phyloP scores from a whole-genome alignment of 2,329 filamentous ascomycete species.

The Claviceps capensis region DNA sequence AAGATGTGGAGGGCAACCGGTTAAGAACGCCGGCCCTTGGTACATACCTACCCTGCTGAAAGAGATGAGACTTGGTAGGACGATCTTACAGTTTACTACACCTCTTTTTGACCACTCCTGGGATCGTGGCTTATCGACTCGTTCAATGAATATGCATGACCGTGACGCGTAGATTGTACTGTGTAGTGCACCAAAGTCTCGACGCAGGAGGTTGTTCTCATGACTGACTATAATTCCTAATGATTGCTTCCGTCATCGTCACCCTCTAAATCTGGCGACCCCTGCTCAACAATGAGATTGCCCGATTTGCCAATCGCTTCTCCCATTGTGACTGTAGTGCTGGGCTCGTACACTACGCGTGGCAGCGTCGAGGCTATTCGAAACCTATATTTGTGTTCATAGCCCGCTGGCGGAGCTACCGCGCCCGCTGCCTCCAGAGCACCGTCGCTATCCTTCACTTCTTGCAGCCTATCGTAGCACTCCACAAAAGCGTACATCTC shows the following conservation, averaged over 20 bases:
- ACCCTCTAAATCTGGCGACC: slow-evolving; percentile 21
- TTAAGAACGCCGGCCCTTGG: too few relatives aligned
- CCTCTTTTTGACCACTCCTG: too few relatives aligned
- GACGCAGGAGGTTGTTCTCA: neutral
- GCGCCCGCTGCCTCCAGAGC: neutral
- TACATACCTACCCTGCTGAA: too few relatives aligned
- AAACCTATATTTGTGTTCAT: slow-evolving; percentile 75
- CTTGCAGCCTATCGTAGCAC: slow-evolving; percentile 56
- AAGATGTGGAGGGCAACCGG: too few relatives aligned
- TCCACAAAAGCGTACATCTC: slow-evolving; percentile 95
- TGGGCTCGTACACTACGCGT: slow-evolving; percentile 62
- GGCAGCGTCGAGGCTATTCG: slow-evolving; percentile 76
- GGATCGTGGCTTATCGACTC: too few relatives aligned
- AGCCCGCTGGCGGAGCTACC: slow-evolving; percentile 22
- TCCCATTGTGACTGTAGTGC: slow-evolving; percentile 49
- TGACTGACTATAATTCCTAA: slow-evolving; percentile 11
- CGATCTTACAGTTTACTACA: too few relatives aligned
- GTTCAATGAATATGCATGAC: too few relatives aligned
- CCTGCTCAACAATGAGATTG: slow-evolving; percentile 75
- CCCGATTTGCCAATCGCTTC: slow-evolving; percentile 69
- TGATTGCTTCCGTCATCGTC: slow-evolving; percentile 16
- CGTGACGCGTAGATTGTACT: neutral
- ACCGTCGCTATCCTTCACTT: slow-evolving; percentile 33
- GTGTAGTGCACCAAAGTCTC: neutral
- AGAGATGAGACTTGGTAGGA: too few relatives aligned